Evolutionary conservation across 106 monocot genomes (phyloP), one percentile per base, ranked within the genome.

Genomic region (Chionographis japonica): DNA sequence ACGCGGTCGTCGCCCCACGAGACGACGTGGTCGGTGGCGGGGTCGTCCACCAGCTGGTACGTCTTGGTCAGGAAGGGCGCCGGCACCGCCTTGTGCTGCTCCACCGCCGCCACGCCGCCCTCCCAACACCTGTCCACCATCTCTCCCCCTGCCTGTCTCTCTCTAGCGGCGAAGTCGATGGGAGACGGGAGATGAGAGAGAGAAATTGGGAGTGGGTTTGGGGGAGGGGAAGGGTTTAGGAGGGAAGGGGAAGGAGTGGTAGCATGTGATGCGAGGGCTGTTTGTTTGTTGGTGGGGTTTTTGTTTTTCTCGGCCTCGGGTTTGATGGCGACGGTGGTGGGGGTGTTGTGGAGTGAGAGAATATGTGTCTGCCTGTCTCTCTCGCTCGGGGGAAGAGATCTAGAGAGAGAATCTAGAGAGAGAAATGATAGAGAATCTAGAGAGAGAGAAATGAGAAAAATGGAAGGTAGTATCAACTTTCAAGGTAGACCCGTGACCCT

Each of bases 21-120:
- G 60, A 94, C 89, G 54, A 94, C 73, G 77, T 84, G 86, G 81
- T 94, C 84, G 20, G 89, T 93, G 16, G 81, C 37, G 1, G 84
- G 86, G 68, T 93, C 89, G 72, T 93, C 93, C 16, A 93, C 93
- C 8, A 93, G 77, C 63, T 93, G 86, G 60, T 93, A 89, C 27
- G 93, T 93, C 71, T 93, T 93, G 16, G 81, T 93, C 41, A 93
- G 61, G 73, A 93, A 93, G 7, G 93, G 93, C 27, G 93, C 89
- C 14, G 93, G 93, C 52, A 89, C 80, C 6, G 83, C 55, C 67
- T 83, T 86, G 71, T 86, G 80, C 10, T 69, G 20, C 40, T 79
- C 76, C 73, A 63, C 54, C 56, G 74, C 51, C 18, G 54, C 53
- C 12, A 20, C 46, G 4, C 51, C 62, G 10, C 62, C 43, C 4